Conservation (phyloP, 768 basidiomycete species). For the Lactarius evosmus region DNA sequence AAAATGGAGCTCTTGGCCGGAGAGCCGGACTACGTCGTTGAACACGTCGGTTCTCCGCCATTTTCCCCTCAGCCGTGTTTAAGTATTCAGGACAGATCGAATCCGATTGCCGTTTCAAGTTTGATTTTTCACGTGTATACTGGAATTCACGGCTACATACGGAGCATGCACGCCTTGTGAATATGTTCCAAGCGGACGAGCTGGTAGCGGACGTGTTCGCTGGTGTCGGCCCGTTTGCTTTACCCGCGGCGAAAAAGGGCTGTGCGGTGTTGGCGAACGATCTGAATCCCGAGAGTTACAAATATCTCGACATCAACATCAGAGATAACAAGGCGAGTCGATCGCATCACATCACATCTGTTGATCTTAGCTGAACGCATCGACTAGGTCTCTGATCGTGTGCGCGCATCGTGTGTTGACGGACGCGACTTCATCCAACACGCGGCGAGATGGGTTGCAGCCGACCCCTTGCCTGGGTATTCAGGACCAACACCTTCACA, state of each 20-base stretch:
- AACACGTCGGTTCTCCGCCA: constrained; percentile 59
- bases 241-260: constrained; percentile 91
- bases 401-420: constrained; percentile 77
- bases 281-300: constrained; percentile 83
- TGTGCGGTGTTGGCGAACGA: constrained; percentile 91
- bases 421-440: constrained; percentile 80
- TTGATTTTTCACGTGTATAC: constrained; percentile 94
- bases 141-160: constrained; percentile 96
- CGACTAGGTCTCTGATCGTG: constrained; percentile 61
- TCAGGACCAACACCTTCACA: constrained; percentile 34
- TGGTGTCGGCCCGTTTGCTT: constrained; percentile 93
- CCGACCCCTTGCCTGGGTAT: constrained; percentile 64
- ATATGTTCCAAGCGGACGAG: constrained; percentile 66
- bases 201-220: constrained; percentile 94
- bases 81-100: constrained; percentile 55
- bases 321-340: constrained; percentile 67
- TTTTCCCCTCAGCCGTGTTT: neutral
- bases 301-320: constrained; percentile 73
- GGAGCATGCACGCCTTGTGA: constrained; percentile 86
- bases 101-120: constrained; percentile 80
- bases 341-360: constrained; percentile 1
- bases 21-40: constrained; percentile 79
- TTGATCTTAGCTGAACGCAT: constrained; percentile 7
- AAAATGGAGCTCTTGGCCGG: constrained; percentile 97
- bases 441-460: constrained; percentile 50